Conservation (phyloP, 345 rosid species). For the Populus tremula region DNA sequence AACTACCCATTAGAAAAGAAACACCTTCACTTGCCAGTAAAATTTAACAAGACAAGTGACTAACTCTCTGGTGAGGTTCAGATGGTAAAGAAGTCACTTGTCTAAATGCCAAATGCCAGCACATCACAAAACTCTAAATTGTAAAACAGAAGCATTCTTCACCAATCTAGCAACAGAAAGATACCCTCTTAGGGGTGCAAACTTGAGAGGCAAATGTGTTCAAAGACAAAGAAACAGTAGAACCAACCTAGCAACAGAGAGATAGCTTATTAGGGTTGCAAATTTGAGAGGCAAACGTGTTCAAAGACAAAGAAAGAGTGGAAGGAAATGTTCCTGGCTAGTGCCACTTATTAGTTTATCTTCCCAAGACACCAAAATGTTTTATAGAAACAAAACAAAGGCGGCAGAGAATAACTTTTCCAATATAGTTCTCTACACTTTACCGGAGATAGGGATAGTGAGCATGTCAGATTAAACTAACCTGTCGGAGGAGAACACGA, state of each 20-base stretch:
- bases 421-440: neutral
- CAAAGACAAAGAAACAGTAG: neutral
- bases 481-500: slow-evolving; percentile 84
- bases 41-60: neutral
- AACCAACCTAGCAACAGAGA: neutral
- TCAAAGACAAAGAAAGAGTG: neutral
- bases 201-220: neutral
- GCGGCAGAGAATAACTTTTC: neutral
- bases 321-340: neutral
- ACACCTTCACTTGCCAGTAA: neutral
- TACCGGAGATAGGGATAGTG: neutral
- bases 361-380: neutral
- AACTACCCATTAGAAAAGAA: neutral
- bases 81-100: neutral
- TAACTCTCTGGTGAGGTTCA: neutral
- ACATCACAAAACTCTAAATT: neutral
- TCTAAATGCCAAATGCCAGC: neutral
- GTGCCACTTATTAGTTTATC: neutral
- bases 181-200: neutral
- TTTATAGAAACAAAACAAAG: neutral
- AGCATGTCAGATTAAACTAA: slow-evolving; percentile 30
- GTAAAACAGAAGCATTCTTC: neutral
- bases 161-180: neutral
- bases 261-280: neutral
- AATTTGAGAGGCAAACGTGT: neutral